phyloP scores from a whole-genome alignment of 2,329 filamentous ascomycete genomes.

The Penicillium sp. region DNA sequence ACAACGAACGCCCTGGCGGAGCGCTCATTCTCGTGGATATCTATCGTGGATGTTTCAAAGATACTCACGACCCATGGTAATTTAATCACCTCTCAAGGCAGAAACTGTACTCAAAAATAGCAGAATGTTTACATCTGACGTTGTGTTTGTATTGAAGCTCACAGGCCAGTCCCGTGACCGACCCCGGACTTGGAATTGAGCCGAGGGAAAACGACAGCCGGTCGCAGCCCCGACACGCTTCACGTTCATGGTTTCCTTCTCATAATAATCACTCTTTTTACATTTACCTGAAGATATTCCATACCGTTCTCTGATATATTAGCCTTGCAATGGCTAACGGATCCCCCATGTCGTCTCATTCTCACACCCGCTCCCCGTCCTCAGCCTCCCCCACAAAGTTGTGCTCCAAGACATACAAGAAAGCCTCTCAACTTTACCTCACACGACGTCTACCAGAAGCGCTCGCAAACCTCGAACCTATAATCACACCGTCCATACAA shows the following conservation, averaged over 20 bases:
- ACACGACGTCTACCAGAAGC: constrained; percentile 91
- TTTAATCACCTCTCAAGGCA: not conserved
- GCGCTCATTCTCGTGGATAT: not conserved
- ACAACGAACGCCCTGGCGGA: no score
- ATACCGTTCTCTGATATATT: not conserved
- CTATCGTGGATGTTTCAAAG: not conserved
- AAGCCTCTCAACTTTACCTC: constrained; percentile 89
- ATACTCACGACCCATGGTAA: not conserved
- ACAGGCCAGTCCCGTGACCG: constrained; percentile 32
- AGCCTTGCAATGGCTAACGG: constrained; percentile 32
- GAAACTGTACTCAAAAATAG: not conserved
- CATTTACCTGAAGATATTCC: not conserved
- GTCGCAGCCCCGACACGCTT: constrained; percentile 14
- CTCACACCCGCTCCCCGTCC: constrained; percentile 66
- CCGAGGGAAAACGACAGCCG: constrained; percentile 37
- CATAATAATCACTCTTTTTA: constrained; percentile 1
- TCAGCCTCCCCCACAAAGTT: constrained; percentile 62
- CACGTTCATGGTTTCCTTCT: not conserved
- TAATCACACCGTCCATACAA: constrained; percentile 63
- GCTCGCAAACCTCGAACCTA: constrained; percentile 76
- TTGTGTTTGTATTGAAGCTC: not conserved
- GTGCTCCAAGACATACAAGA: constrained; percentile 87
- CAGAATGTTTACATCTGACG: not conserved
- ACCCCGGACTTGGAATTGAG: constrained; percentile 34
- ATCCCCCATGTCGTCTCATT: constrained; percentile 39